Evolutionary conservation across 2,329 filamentous ascomycete genomes (phyloP).

Genomic region (Sarocladium oryzae): DNA sequence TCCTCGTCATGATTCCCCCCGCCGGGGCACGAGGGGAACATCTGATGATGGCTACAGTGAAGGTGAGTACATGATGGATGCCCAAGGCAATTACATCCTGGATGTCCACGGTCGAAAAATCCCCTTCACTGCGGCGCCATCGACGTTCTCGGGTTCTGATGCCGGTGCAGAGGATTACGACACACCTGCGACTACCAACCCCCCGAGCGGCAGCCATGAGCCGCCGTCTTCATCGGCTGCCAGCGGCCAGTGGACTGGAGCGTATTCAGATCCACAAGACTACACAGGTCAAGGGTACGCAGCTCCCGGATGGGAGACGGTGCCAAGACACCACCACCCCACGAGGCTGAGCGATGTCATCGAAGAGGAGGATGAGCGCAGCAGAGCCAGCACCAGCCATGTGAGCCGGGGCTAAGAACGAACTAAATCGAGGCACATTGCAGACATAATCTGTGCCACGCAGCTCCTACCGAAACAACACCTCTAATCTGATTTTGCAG

Average conservation of each 20-base stretch:
- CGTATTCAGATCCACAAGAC: slow-evolving; percentile 43
- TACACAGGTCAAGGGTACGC: slow-evolving; percentile 63
- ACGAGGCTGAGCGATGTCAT: slow-evolving; percentile 84
- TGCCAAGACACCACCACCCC: slow-evolving; percentile 78
- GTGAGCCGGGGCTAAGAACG: slow-evolving; percentile 37
- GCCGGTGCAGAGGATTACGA: slow-evolving; percentile 51
- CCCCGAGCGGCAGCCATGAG: slow-evolving; percentile 28
- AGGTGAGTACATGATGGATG: slow-evolving; percentile 65
- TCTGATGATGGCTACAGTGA: slow-evolving; percentile 61
- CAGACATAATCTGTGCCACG: background rate
- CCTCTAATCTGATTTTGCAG: background rate
- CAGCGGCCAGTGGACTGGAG: slow-evolving; percentile 33
- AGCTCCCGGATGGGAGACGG: slow-evolving; percentile 66
- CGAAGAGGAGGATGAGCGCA: slow-evolving; percentile 77
- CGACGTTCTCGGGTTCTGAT: slow-evolving; percentile 43
- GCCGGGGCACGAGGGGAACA: slow-evolving; percentile 14
- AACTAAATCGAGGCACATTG: background rate
- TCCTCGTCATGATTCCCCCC: slow-evolving; percentile 9
- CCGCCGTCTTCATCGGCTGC: slow-evolving; percentile 21
- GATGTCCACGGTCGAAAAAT: slow-evolving; percentile 57
- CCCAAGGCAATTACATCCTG: slow-evolving; percentile 52
- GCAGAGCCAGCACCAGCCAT: slow-evolving; percentile 65
- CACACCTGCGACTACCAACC: slow-evolving; percentile 39
- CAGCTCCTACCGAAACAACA: background rate
- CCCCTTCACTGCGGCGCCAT: slow-evolving; percentile 39